Conservation (phyloP, 164 flowering plant genomes). For the Umbilicus rupestris region DNA sequence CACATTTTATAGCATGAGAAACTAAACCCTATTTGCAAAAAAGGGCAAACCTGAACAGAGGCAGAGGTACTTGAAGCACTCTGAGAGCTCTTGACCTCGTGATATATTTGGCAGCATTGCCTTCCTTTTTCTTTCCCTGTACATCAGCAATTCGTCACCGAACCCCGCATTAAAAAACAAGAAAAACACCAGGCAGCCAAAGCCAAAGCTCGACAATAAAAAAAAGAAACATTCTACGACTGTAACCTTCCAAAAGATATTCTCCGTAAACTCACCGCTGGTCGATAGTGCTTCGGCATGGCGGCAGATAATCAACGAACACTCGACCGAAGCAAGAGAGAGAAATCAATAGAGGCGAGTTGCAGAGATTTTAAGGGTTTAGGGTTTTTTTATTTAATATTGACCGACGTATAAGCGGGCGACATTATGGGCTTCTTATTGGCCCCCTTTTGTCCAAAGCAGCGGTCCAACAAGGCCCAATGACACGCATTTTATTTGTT, state of each 20-base stretch:
- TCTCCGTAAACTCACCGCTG: conserved; percentile 37
- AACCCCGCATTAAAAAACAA: neutral
- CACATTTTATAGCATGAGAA: no score
- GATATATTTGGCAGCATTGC: conserved; percentile 71
- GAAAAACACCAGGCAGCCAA: neutral
- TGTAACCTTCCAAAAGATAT: neutral
- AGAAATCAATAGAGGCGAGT: neutral
- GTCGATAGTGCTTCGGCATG: conserved; percentile 84
- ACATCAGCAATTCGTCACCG: neutral
- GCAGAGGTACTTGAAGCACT: conserved; percentile 50
- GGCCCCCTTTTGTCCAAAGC: no score
- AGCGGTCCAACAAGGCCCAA: no score
- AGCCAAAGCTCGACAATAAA: neutral
- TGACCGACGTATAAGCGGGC: neutral
- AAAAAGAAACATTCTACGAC: neutral
- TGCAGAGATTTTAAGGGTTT: neutral
- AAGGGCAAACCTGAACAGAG: conserved; percentile 51
- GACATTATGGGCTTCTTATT: no score
- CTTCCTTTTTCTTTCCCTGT: conserved; percentile 94
- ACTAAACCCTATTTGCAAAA: no score
- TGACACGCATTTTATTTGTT: no score
- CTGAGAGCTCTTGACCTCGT: conserved; percentile 73
- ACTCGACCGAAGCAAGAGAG: neutral
- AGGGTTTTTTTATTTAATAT: no score
- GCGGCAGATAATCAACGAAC: conserved; percentile 10